Evolutionary conservation across 2,329 filamentous ascomycete species (phyloP).

Genomic region (Penicillium sp.): DNA sequence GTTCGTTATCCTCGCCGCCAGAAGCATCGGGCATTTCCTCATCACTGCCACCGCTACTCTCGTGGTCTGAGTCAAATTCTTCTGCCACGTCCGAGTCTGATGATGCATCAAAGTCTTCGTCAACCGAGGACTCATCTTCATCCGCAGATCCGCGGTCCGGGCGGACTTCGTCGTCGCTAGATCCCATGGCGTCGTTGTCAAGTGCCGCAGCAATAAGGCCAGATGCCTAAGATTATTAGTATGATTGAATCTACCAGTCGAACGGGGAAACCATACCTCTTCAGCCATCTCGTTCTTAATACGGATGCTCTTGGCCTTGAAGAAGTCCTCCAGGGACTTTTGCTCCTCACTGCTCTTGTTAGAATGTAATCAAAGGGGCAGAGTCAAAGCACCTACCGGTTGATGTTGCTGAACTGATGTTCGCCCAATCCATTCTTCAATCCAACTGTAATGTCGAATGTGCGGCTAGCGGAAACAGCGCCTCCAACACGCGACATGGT

Average conservation of each 20-base stretch:
- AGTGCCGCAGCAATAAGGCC: conserved; percentile 75
- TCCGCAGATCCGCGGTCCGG: conserved; percentile 87
- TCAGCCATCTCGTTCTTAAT: conserved; percentile 99
- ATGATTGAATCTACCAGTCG: not conserved
- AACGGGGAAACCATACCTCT: conserved; percentile 63
- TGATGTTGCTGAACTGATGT: conserved; percentile 98
- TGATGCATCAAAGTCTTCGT: conserved; percentile 93
- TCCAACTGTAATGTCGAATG: conserved; percentile 93
- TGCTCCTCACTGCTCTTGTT: conserved; percentile 71
- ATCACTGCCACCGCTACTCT: conserved; percentile 74
- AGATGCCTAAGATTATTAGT: conserved; percentile 48
- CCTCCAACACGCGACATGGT: conserved; percentile 96
- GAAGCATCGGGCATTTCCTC: conserved; percentile 58
- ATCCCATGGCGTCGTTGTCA: conserved; percentile 77
- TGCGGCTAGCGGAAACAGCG: conserved; percentile 88
- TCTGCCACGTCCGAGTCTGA: conserved; percentile 95
- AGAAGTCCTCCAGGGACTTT: conserved; percentile 93
- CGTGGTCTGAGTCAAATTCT: conserved; percentile 89
- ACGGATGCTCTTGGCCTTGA: conserved; percentile 90
- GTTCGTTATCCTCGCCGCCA: conserved; percentile 43
- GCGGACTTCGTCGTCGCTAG: conserved; percentile 75
- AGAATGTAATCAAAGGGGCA: conserved; percentile 14
- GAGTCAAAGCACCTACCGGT: conserved; percentile 57
- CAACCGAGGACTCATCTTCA: conserved; percentile 91
- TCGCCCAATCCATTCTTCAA: conserved; percentile 85